phyloP scores from a whole-genome alignment of 192 early-diverging fungal genomes.

The Endogone sp. region DNA sequence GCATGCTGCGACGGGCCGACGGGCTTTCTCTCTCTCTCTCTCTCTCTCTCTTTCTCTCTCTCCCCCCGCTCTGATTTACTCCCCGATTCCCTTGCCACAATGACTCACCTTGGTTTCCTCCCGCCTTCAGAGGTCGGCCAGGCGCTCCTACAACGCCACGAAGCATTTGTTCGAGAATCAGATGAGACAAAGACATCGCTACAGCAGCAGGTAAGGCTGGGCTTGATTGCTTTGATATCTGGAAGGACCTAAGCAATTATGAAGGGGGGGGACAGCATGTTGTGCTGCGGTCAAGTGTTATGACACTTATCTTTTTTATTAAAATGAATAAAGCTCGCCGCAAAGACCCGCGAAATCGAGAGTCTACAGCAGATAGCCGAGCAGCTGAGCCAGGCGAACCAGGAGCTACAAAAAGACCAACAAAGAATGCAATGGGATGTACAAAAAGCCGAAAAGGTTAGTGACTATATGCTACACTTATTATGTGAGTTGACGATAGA shows the following conservation, averaged over 20 bases:
- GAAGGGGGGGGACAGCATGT: too few species aligned
- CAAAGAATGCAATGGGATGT: slow-evolving; percentile 18
- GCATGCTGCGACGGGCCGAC: too few species aligned
- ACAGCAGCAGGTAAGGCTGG: slow-evolving; percentile 34
- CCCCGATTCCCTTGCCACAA: background rate
- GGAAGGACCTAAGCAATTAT: too few species aligned
- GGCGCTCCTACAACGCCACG: slow-evolving; percentile 34
- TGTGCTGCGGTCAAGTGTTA: too few species aligned
- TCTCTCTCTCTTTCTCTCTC: too few species aligned
- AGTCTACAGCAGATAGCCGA: slow-evolving; percentile 16
- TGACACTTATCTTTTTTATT: too few species aligned
- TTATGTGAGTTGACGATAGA: background rate
- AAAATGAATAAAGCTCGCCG: slow-evolving; percentile 17
- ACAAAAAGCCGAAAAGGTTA: slow-evolving; percentile 30
- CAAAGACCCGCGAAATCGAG: slow-evolving; percentile 5
- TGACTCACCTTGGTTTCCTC: slow-evolving; percentile 2
- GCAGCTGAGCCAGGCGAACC: slow-evolving; percentile 21
- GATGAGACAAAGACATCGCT: slow-evolving; percentile 18
- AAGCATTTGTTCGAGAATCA: slow-evolving; percentile 23
- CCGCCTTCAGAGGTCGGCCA: slow-evolving; percentile 39
- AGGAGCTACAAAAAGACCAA: slow-evolving; percentile 20
- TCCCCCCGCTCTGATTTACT: background rate
- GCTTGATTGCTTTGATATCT: too few species aligned
- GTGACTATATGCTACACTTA: slow-evolving; percentile 2
- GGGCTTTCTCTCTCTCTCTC: too few species aligned